Percentiles rank a stretch among this genome's conserved stretches.
Evolutionary conservation across 2,329 filamentous ascomycete species (phyloP).

Genomic region (Apiospora aurea): DNA sequence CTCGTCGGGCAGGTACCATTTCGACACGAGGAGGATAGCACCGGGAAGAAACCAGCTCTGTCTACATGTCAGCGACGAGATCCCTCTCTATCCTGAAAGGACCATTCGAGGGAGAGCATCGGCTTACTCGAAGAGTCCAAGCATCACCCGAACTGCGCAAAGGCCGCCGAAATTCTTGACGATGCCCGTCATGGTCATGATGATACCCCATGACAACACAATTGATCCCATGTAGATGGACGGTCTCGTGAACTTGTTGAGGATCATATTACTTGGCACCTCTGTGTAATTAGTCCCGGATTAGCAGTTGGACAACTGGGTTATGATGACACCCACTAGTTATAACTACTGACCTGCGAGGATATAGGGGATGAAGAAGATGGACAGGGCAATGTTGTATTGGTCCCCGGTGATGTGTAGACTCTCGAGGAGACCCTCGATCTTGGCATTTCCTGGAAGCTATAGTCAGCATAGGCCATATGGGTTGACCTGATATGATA

Average conservation of each 20-base stretch:
- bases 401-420: constrained; percentile 44
- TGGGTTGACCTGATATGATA: constrained; percentile 15
- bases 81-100: too few relatives aligned
- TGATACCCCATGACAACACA: constrained; percentile 46
- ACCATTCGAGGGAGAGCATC: not conserved
- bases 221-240: constrained; percentile 50
- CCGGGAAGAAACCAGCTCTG: constrained; percentile 44
- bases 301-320: too few relatives aligned
- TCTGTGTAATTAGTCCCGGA: constrained; percentile 31
- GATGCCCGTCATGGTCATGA: constrained; percentile 47
- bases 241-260: constrained; percentile 48
- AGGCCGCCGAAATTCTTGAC: constrained; percentile 49
- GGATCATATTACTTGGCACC: constrained; percentile 49
- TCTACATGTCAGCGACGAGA: not conserved
- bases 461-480: not conserved
- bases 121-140: constrained; percentile 47
- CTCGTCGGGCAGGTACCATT: constrained; percentile 44
- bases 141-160: constrained; percentile 48
- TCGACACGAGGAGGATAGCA: constrained; percentile 42
- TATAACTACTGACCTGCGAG: constrained; percentile 25
- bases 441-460: constrained; percentile 39
- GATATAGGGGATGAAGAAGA: constrained; percentile 42
- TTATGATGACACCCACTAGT: not conserved
- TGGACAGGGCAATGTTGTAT: constrained; percentile 38
- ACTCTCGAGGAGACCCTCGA: constrained; percentile 33